Conservation (phyloP, 441 rosid genomes). For the Brassica hybrid region DNA sequence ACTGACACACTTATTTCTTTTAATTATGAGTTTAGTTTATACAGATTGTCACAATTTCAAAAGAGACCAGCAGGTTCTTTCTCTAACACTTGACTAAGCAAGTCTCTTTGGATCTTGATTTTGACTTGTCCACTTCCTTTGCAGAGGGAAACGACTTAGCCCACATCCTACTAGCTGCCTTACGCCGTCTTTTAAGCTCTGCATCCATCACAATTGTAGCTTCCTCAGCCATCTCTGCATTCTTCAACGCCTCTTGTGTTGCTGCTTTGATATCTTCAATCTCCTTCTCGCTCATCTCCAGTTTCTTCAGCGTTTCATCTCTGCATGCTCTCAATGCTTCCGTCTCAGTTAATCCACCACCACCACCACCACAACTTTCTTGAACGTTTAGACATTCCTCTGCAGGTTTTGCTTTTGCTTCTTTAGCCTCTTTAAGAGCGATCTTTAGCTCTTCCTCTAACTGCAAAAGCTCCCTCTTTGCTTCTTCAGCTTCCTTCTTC, state of each 20-base stretch:
- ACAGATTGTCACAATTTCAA: conserved; percentile 47
- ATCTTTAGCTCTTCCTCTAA: conserved; percentile 68
- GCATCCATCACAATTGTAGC: conserved; percentile 80
- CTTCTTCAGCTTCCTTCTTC: conserved; percentile 66
- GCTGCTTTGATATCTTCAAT: conserved; percentile 76
- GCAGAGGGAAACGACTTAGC: conserved; percentile 62
- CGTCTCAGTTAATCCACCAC: conserved; percentile 70
- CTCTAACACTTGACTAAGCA: conserved; percentile 60
- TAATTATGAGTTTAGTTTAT: conserved; percentile 6
- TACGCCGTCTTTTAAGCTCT: conserved; percentile 82
- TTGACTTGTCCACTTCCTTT: conserved; percentile 58
- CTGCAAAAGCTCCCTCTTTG: conserved; percentile 55
- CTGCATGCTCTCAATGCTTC: conserved; percentile 89
- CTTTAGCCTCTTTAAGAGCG: conserved; percentile 88
- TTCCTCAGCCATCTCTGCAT: conserved; percentile 87
- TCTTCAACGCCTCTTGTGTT: conserved; percentile 71
- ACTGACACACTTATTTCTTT: conserved; percentile 31
- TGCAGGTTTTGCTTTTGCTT: conserved; percentile 65
- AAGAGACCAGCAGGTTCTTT: conserved; percentile 54
- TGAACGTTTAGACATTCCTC: conserved; percentile 58
- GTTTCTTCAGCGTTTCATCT: conserved; percentile 72
- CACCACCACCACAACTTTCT: not conserved
- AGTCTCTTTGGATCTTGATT: conserved; percentile 58
- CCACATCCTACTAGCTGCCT: conserved; percentile 70
- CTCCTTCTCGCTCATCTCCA: conserved; percentile 68